These are phyloP conservation scores for Diaporthe aspalathi DNA, from an alignment of 2,329 filamentous ascomycete genomes.

Conservation along the genomic window DNA sequence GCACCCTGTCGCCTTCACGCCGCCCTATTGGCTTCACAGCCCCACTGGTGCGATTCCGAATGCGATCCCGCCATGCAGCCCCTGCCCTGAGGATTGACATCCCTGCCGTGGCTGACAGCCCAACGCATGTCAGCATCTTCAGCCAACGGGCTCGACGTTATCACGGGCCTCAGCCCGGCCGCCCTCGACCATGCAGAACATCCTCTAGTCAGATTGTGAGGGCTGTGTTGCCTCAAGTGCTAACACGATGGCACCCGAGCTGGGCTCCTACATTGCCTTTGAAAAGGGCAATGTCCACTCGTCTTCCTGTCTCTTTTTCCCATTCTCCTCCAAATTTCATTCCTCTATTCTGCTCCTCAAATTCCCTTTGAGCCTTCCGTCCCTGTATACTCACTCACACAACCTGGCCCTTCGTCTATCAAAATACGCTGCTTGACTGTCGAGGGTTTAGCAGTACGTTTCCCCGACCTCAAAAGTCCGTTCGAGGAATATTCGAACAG, in stretches of 20 bases:
- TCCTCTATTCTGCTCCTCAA: not conserved
- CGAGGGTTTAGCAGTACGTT: not conserved
- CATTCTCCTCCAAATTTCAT: not conserved
- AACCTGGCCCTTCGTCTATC: too few species aligned
- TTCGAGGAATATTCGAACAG: too few species aligned
- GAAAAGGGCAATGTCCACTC: conserved; percentile 16
- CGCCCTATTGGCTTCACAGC: conserved; percentile 10
- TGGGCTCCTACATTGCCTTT: not conserved
- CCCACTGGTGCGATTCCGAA: conserved; percentile 28
- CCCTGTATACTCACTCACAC: not conserved
- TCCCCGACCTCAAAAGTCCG: not conserved
- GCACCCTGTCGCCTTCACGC: not conserved
- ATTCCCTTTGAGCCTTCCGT: not conserved
- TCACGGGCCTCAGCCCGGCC: not conserved
- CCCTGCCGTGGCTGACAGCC: conserved; percentile 21
- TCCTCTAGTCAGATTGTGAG: not conserved
- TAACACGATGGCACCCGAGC: not conserved
- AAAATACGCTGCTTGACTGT: not conserved
- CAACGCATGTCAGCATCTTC: not conserved
- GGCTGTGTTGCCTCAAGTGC: not conserved
- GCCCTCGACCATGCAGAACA: not conserved
- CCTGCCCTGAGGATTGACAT: not conserved
- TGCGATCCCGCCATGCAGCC: conserved; percentile 22
- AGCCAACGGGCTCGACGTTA: not conserved
- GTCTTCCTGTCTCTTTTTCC: not conserved